Evolutionary conservation across 345 rosid species (phyloP).

Genomic region (Garcia nutans): DNA sequence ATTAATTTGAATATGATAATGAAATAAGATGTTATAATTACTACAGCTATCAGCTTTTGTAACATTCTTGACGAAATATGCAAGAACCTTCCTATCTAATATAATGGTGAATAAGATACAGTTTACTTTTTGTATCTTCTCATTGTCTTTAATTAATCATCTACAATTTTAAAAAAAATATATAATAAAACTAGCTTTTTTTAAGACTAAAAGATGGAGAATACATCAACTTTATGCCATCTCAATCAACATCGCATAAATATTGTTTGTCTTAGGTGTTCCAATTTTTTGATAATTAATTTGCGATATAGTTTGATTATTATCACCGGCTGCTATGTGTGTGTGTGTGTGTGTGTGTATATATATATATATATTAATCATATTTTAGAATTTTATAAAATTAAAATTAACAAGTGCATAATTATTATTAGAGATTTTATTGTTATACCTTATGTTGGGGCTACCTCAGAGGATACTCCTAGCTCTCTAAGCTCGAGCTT

Average conservation of each 20-base stretch:
- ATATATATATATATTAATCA: too few relatives aligned
- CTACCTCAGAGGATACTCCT: too few relatives aligned
- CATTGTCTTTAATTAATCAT: conserved; percentile 23
- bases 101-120: conserved; percentile 20
- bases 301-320: background rate
- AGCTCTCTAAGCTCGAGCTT: too few relatives aligned
- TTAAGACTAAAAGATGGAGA: conserved; percentile 17
- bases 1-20: background rate
- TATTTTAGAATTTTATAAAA: too few relatives aligned
- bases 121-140: conserved; percentile 27
- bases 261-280: background rate
- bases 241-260: conserved; percentile 24
- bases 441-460: too few relatives aligned
- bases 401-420: too few relatives aligned
- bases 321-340: background rate
- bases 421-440: too few relatives aligned
- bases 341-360: too few relatives aligned
- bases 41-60: background rate
- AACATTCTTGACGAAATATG: conserved; percentile 27
- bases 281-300: background rate
- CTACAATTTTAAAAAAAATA: too few relatives aligned
- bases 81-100: conserved; percentile 38
- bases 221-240: conserved; percentile 26
- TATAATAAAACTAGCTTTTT: background rate
- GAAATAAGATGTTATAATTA: background rate